A percentile compares a stretch with the other conserved stretches of the same genome.
These are phyloP conservation scores for Blumeria hordei DNA, from an alignment of 2,329 filamentous ascomycete genomes.

Conservation along the genomic window DNA sequence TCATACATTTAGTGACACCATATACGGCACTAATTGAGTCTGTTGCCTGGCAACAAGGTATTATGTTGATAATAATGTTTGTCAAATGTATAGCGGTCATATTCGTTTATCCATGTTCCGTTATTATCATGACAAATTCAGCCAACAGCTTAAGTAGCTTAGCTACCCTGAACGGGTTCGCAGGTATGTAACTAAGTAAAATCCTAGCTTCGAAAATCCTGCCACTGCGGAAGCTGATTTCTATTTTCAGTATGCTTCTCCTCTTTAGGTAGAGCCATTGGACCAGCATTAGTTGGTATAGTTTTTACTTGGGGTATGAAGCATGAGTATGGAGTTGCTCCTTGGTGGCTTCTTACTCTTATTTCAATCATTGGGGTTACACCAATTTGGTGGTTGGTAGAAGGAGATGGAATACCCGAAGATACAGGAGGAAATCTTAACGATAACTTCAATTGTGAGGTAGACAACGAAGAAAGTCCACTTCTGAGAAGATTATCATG, in stretches of 20 bases:
- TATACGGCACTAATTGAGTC: conserved; percentile 44
- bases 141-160: conserved; percentile 51
- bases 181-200: conserved; percentile 57
- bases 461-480: no score
- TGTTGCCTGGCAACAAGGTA: conserved; percentile 25
- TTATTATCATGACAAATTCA: conserved; percentile 77
- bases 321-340: conserved; percentile 49
- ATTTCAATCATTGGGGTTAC: conserved; percentile 42
- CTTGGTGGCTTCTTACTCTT: conserved; percentile 55
- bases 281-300: conserved; percentile 49
- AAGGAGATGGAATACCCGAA: conserved; percentile 21
- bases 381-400: conserved; percentile 48
- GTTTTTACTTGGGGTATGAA: conserved; percentile 57
- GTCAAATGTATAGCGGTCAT: conserved; percentile 54
- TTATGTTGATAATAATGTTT: conserved; percentile 44
- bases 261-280: conserved; percentile 54
- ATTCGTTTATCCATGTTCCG: conserved; percentile 71
- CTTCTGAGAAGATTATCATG: no score
- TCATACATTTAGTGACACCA: conserved; percentile 61
- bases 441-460: no score
- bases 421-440: no score
- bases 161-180: conserved; percentile 76
- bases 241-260: conserved; percentile 68
- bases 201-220: conserved; percentile 54
- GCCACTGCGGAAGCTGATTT: conserved; percentile 68